Base-by-base conservation (phyloP, 2,329 filamentous ascomycete species). In the Cladosporium sp. region DNA sequence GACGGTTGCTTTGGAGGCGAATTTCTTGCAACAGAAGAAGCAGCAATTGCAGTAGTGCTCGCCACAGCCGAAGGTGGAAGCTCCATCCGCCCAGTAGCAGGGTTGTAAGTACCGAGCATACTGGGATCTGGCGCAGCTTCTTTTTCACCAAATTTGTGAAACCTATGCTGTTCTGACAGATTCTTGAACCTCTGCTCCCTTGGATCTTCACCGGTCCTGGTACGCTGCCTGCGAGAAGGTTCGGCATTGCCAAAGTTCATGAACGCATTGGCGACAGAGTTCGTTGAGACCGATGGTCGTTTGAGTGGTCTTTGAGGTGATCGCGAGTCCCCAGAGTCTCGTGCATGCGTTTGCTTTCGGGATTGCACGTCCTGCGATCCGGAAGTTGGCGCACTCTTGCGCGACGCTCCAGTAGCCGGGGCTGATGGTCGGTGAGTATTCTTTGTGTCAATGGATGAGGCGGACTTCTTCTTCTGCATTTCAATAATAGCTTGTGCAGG, bases 51-150 rank as follows among this genome's bases (percentile, higher is more conserved):
- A 4, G 4, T 27, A 9, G 22, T 27, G 22, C 22, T 27, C 5
- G n/a, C 32, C 13, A 36, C 32, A 36, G 13, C 32, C 13, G 32
- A n/a, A n/a, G 32, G 32, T 44, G 43, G 12, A 56, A 9, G 22
- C 22, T 50, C 38, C 7, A 43, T 40, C 19, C 56, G 61, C 9
- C 65, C 65, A 2, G 63, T 66, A 37, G 54, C 62, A 4, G 62
- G 56, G 54, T 68, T 61, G 9, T 67, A 39, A 4, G 63, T 55
- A 7, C 40, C 54, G 17, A 68, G 55, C 20, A 53, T 54, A 34
- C 51, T 57, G 9, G 57, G 17, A 43, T 66, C 59, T 7, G 65
- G 65, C 5, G 58, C 56, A 19, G 51, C 56, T 39, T 68, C 65
- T 36, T 57, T 61, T 6, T 50, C 34, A 12, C 55, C 52, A 38